These are phyloP conservation scores for Cytidiella melzeri DNA, from an alignment of 768 basidiomycete genomes.

Conservation along the genomic window DNA sequence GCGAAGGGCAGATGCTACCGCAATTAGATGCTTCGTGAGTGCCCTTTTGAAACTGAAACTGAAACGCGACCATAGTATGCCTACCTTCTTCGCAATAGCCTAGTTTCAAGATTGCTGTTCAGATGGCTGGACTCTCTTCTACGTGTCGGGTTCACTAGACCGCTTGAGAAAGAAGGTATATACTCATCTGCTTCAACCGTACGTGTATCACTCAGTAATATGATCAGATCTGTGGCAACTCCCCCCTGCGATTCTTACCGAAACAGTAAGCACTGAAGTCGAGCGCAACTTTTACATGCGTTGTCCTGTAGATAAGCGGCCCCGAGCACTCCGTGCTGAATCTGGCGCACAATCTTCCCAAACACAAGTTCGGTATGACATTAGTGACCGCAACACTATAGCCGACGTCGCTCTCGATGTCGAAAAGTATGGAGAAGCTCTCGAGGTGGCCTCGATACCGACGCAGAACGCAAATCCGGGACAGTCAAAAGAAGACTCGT, in stretches of 20 bases:
- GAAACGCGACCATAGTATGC: neutral
- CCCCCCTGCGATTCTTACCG: constrained; percentile 33
- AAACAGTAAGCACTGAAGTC: constrained; percentile 33
- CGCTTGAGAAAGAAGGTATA: constrained; percentile 49
- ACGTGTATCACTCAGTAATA: neutral
- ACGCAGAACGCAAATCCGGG: neutral
- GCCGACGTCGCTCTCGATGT: neutral
- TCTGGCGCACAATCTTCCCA: too few species aligned
- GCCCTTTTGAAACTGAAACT: too few species aligned
- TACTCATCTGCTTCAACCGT: neutral
- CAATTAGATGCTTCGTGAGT: constrained; percentile 31
- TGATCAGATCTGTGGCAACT: constrained; percentile 50
- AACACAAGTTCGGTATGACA: constrained; percentile 5
- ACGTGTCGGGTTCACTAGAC: constrained; percentile 51
- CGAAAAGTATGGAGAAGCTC: neutral
- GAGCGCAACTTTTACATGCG: constrained; percentile 44
- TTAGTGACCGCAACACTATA: neutral
- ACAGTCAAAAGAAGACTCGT: constrained; percentile 35
- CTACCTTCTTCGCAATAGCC: constrained; percentile 27
- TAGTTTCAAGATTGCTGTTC: constrained; percentile 39
- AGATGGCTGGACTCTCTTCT: constrained; percentile 53
- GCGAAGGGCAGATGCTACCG: constrained; percentile 40
- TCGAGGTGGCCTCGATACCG: neutral
- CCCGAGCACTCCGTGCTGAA: too few species aligned
- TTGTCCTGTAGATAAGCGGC: constrained; percentile 44